Evolutionary conservation across 2,329 filamentous ascomycete species (phyloP).

Genomic region (Ophiostoma australiae): DNA sequence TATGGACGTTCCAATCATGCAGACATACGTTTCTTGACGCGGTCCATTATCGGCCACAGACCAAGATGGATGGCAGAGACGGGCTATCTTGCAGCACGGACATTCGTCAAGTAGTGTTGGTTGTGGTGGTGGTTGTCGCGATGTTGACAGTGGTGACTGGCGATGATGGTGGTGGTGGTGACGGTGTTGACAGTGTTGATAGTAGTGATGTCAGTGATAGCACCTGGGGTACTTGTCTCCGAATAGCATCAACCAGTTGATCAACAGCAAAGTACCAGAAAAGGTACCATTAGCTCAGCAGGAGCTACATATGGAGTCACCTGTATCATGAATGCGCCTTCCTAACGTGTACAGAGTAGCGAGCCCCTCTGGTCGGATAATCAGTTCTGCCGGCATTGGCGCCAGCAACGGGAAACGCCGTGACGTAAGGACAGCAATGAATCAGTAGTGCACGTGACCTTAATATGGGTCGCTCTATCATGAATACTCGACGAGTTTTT

Average conservation of each 20-base stretch:
- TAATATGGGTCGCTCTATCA: neutral
- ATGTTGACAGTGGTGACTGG: neutral
- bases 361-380: neutral
- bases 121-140: neutral
- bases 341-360: neutral
- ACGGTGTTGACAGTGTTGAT: neutral
- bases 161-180: neutral
- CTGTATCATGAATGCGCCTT: neutral
- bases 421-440: neutral
- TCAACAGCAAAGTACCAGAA: neutral
- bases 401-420: neutral
- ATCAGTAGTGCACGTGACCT: neutral
- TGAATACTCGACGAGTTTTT: neutral
- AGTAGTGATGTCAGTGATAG: neutral
- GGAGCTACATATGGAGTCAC: neutral
- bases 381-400: neutral
- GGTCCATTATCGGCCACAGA: constrained; percentile 53
- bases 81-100: constrained; percentile 12
- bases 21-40: constrained; percentile 57
- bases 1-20: neutral
- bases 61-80: constrained; percentile 21
- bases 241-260: neutral
- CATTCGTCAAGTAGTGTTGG: constrained; percentile 14
- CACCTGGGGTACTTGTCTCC: neutral
- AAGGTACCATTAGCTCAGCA: neutral